phyloP scores from a whole-genome alignment of 2,329 filamentous ascomycete genomes.

The Teratosphaeria gauchensis region DNA sequence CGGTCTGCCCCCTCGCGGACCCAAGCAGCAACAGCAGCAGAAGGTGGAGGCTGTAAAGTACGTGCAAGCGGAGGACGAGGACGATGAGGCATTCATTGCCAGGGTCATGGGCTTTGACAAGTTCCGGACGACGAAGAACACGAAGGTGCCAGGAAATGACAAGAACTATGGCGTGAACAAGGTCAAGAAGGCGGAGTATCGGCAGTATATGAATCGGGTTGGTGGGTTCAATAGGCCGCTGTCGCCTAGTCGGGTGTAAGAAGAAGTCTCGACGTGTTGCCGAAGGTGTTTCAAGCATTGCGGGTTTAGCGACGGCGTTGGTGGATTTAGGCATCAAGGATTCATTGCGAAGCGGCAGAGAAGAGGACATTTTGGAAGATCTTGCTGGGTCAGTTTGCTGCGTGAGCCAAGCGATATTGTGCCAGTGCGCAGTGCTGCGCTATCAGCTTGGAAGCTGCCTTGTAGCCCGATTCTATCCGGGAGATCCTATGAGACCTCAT shows the following conservation, averaged over 20 bases:
- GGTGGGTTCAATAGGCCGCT: slow-evolving; percentile 75
- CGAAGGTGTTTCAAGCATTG: background rate
- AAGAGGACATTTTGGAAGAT: no score
- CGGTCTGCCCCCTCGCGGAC: slow-evolving; percentile 14
- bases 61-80: slow-evolving; percentile 34
- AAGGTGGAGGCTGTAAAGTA: background rate
- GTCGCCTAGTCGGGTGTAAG: slow-evolving; percentile 30
- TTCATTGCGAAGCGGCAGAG: no score
- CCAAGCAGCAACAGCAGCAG: slow-evolving; percentile 3
- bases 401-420: no score
- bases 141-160: slow-evolving; percentile 77
- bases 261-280: background rate
- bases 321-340: background rate
- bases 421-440: no score
- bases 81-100: slow-evolving; percentile 63
- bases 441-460: no score
- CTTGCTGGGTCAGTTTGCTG: no score
- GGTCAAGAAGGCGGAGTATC: slow-evolving; percentile 89
- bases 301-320: background rate
- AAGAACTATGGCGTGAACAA: slow-evolving; percentile 70
- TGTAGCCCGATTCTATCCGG: no score
- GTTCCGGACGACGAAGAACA: slow-evolving; percentile 80
- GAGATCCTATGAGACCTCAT: no score
- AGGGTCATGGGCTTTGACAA: slow-evolving; percentile 82
- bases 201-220: slow-evolving; percentile 90